Percentiles rank a stretch among this genome's conserved stretches.
Conservation (phyloP, 768 basidiomycete genomes). For the Wakefieldia striispora region DNA sequence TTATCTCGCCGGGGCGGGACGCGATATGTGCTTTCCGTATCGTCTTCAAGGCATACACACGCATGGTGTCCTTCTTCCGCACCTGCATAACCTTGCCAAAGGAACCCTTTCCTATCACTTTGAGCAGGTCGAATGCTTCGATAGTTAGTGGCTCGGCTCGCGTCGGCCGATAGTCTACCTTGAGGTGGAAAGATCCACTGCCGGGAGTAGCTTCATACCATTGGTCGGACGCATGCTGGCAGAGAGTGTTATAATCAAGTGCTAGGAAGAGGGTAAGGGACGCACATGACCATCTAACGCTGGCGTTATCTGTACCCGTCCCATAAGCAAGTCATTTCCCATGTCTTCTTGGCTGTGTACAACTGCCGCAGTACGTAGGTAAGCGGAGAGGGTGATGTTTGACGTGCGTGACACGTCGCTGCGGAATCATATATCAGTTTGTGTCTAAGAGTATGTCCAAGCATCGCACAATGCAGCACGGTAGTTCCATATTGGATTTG, state of each 20-base stretch:
- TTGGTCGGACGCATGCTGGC: constrained; percentile 81
- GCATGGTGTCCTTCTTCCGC: constrained; percentile 95
- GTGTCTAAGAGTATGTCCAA: neutral
- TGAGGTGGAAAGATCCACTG: constrained; percentile 90
- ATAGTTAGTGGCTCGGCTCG: constrained; percentile 87
- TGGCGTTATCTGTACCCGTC: constrained; percentile 87
- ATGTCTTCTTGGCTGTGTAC: constrained; percentile 83
- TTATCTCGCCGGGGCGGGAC: constrained; percentile 93
- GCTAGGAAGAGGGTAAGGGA: constrained; percentile 3
- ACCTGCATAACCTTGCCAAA: constrained; percentile 99
- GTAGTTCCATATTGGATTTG: constrained; percentile 92
- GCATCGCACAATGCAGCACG: constrained; percentile 83
- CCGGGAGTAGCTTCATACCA: constrained; percentile 86
- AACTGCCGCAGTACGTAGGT: constrained; percentile 78
- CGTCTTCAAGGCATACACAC: constrained; percentile 97
- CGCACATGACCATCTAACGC: constrained; percentile 74
- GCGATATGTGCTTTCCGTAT: constrained; percentile 98
- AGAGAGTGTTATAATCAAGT: constrained; percentile 5
- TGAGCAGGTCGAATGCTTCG: constrained; percentile 93
- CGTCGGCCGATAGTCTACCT: constrained; percentile 89
- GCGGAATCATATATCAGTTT: constrained; percentile 7
- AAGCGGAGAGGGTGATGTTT: constrained; percentile 88
- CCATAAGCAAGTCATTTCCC: constrained; percentile 95
- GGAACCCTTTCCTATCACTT: constrained; percentile 96
- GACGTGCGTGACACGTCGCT: constrained; percentile 96